Base-by-base conservation (phyloP, 306 rosid genomes). In the Corylus heterophylla region DNA sequence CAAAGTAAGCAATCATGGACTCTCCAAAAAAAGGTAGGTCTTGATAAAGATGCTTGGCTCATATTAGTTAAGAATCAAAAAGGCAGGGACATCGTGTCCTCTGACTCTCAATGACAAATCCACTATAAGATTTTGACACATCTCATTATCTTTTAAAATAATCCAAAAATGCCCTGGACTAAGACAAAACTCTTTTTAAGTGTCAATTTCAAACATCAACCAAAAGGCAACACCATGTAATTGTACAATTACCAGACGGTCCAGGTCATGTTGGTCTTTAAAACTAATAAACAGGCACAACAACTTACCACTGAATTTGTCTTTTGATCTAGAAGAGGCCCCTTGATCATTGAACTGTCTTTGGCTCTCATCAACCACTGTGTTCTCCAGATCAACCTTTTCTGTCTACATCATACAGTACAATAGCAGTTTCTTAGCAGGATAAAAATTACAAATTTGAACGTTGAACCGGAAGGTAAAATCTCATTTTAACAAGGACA, bases 321-420 rank as follows among this genome's bases (percentile, higher is more conserved):
- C 98, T 78, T 85, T 87, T 76, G 56, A 85, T 83, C 82, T 74
- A 81, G 94, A 81, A 81, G 92, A 89, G 54, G 87, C 74, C 85
- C 86, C 90, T 66, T 83, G 83, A 82, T 91, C 97, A 71, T 90
- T 88, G 68, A 80, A 79, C 87, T 96, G 97, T 85, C 96, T 89
- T 81, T 93, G 99, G 88, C 97, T 91, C 93, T 96, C 99, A 83
- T 93, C 99, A 73, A 96, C 99, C 42, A 96, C 99, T 71, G 99
- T 96, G 82, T 96, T 88, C 89, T 96, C 99, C 90, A 96, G 88
- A 87, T 96, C 99, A 75, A 96, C 99, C 86, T 96, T 96, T 86
- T 96, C 99, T 86, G 99, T 93, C 99, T 96, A 86, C 91, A 91
- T 54, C 85, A 85, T 76, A 69, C 62, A 83, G 79, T 52, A 54